Evolutionary conservation across 306 rosid species (phyloP).

Genomic region (Corylus americana): DNA sequence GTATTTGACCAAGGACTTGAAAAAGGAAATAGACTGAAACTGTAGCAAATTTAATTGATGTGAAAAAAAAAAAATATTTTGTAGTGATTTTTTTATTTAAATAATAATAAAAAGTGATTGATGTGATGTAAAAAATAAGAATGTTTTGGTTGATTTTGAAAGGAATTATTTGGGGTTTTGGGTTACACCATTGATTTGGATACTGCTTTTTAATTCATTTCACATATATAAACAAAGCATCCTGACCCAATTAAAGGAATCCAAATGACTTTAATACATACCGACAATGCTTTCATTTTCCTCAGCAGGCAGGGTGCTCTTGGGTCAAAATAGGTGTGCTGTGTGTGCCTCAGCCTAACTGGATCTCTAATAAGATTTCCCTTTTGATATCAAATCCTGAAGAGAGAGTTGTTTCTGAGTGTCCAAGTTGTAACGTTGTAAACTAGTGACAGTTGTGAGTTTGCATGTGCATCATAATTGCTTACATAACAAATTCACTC

Average conservation of each 20-base stretch:
- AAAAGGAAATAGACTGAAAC: too few species aligned
- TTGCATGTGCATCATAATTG: neutral
- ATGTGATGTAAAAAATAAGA: too few species aligned
- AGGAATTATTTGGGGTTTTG: too few species aligned
- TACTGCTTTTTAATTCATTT: neutral
- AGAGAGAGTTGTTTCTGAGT: neutral
- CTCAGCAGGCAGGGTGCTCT: too few species aligned
- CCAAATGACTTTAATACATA: neutral
- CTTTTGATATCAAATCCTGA: neutral
- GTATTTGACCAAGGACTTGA: too few species aligned
- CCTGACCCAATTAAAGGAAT: neutral
- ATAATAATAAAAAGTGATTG: too few species aligned
- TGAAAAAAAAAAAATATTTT: too few species aligned
- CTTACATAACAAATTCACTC: neutral
- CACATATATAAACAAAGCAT: neutral
- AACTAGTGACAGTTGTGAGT: neutral
- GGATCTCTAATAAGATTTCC: constrained; percentile 21
- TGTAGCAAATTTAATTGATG: too few species aligned
- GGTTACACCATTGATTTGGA: neutral
- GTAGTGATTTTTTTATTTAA: too few species aligned
- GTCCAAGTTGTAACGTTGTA: constrained; percentile 1
- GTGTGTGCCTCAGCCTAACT: too few species aligned
- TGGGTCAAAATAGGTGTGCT: too few species aligned
- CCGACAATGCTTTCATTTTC: neutral
- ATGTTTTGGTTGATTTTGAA: too few species aligned